Evolutionary conservation across 164 flowering plant genomes (phyloP), one percentile per base, ranked within the genome.

Genomic region (Buxus sempervirens): DNA sequence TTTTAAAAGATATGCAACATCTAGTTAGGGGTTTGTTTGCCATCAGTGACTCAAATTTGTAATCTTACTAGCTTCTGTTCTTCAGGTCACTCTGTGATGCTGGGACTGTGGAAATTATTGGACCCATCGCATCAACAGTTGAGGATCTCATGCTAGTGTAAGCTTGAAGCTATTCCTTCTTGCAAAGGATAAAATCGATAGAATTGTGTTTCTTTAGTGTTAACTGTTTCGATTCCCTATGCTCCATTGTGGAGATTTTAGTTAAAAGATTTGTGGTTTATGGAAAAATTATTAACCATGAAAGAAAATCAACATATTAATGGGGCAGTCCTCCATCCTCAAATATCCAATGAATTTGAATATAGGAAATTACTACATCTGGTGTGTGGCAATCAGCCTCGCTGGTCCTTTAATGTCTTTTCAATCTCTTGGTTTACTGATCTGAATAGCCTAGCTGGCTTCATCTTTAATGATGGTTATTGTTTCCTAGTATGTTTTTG

Each of bases 111-210:
- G 96, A 84, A 80, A 79, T 95, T 58, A 84, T 90, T 67, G 98
- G 96, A 64, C 93, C 98, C 41, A 74, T 95, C 64, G 86, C 98
- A 63, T 84, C 96, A 70, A 69, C 85, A 54, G 96, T 95, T 80
- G 98, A 95, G 77, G 98, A 95, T 85, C 82, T 80, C 68, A 83
- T 92, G 82, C 88, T 95, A 45, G 91, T 95, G 96, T 95, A 81
- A 86, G 93, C 54, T 64, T 49, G 90, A 81, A 86, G 93, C 51
- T 45, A 4, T 45, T 64, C 59, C 45, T 25, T 48, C 1, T 45
- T 45, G 5, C 1, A 26, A 5, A 22, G 5, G 61, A 1, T 22
- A 21, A 13, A 1, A 53, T 51, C 54, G 20, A 21, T 25, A 22
- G 32, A 20, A 65, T 58, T 45, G 1, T 38, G 14, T 60, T 16